Evolutionary conservation across 768 basidiomycete species (phyloP).

Genomic region (Leccinum boreale): DNA sequence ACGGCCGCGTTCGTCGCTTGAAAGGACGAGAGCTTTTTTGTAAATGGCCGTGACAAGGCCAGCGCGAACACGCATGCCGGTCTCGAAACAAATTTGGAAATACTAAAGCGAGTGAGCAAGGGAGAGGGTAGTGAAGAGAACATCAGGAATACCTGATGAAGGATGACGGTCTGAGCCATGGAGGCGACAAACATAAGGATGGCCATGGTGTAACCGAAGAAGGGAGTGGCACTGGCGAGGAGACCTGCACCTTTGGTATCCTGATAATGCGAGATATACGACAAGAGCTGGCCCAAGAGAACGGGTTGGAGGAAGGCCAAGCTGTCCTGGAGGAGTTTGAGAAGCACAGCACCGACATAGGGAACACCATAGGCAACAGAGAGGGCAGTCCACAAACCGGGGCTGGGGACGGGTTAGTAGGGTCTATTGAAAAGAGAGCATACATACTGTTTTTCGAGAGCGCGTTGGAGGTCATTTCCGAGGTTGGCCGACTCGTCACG

Average conservation of each 20-base stretch:
- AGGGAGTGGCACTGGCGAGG: slow-evolving; percentile 30
- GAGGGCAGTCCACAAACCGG: slow-evolving; percentile 70
- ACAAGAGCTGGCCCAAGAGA: slow-evolving; percentile 72
- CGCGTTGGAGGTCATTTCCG: slow-evolving; percentile 53
- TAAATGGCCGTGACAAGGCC: slow-evolving; percentile 87
- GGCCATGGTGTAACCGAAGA: slow-evolving; percentile 77
- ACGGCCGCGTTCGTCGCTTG: slow-evolving; percentile 78
- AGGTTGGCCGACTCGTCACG: slow-evolving; percentile 70
- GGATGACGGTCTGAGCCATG: slow-evolving; percentile 69
- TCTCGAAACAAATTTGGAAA: slow-evolving; percentile 79
- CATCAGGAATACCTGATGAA: slow-evolving; percentile 62
- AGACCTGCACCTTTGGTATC: slow-evolving; percentile 33
- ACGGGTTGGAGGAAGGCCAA: slow-evolving; percentile 87
- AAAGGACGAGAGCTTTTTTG: slow-evolving; percentile 79
- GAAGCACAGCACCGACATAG: slow-evolving; percentile 53
- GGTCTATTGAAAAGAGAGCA: background rate
- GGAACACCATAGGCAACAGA: slow-evolving; percentile 76
- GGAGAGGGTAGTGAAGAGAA: background rate
- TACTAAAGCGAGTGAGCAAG: slow-evolving; percentile 45
- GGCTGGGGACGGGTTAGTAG: slow-evolving; percentile 33
- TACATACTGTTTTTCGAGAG: slow-evolving; percentile 64
- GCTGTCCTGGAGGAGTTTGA: slow-evolving; percentile 79
- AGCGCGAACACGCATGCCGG: slow-evolving; percentile 91
- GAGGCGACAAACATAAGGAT: slow-evolving; percentile 78
- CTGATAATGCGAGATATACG: slow-evolving; percentile 81